A percentile compares a stretch with the other conserved stretches of the same genome.
phyloP scores from a whole-genome alignment of 345 rosid species.

The Hibiscus mutabilis region DNA sequence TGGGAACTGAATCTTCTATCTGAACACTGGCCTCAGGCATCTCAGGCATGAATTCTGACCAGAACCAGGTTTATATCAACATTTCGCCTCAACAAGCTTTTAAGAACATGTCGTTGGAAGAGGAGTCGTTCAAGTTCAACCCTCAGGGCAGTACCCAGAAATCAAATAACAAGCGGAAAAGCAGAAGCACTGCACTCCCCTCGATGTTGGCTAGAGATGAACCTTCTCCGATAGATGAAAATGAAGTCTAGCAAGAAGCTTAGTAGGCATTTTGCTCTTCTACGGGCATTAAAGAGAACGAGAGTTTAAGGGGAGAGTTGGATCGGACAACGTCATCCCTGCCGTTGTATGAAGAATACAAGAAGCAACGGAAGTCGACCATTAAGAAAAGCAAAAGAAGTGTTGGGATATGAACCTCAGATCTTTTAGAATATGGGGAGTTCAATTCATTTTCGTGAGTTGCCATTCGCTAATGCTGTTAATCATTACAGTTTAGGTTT shows the following conservation, averaged over 20 bases:
- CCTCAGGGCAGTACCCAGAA: constrained; percentile 24
- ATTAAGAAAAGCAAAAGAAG: constrained; percentile 20
- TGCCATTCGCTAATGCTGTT: background rate
- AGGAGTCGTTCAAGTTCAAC: constrained; percentile 49
- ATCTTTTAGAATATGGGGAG: too few species aligned
- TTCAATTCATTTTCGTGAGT: too few species aligned
- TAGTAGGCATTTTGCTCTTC: constrained; percentile 41
- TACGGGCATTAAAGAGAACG: constrained; percentile 48
- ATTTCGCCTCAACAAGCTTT: constrained; percentile 77
- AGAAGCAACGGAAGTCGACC: constrained; percentile 35
- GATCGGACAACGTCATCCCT: constrained; percentile 27
- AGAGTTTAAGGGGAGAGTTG: constrained; percentile 43
- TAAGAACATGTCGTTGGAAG: constrained; percentile 42
- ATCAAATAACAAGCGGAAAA: constrained; percentile 49
- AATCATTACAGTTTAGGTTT: background rate
- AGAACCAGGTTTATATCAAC: constrained; percentile 47
- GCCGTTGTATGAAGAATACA: constrained; percentile 39
- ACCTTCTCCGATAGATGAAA: constrained; percentile 30
- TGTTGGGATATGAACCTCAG: background rate
- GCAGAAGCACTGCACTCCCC: constrained; percentile 19
- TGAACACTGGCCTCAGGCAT: constrained; percentile 48
- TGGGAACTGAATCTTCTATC: constrained; percentile 84
- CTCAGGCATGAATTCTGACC: constrained; percentile 47
- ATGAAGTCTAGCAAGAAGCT: constrained; percentile 46
- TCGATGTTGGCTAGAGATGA: constrained; percentile 9